phyloP scores from a whole-genome alignment of 768 basidiomycete genomes.

The Agrocybe praecox region DNA sequence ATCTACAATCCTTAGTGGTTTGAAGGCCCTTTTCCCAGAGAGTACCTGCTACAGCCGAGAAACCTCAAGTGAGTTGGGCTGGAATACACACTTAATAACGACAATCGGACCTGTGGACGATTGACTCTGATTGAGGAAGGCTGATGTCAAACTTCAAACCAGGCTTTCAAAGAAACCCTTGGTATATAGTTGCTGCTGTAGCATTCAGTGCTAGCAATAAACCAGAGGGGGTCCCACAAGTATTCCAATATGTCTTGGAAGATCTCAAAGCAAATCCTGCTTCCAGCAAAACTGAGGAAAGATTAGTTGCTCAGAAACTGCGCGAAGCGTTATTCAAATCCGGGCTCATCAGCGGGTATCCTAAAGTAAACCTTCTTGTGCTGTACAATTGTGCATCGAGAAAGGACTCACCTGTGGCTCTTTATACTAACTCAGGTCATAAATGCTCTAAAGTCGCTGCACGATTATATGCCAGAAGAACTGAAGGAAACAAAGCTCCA shows the following conservation, averaged over 20 bases:
- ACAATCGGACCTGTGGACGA: too few species aligned
- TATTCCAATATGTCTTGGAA: conserved; percentile 51
- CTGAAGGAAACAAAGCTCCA: conserved; percentile 48
- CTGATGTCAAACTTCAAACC: too few species aligned
- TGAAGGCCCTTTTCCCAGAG: conserved; percentile 51
- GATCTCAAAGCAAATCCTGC: conserved; percentile 38
- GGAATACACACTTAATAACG: too few species aligned
- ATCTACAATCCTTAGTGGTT: conserved; percentile 40
- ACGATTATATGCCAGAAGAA: conserved; percentile 53
- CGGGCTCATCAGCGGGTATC: conserved; percentile 57
- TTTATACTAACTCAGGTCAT: conserved; percentile 56
- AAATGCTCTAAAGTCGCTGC: conserved; percentile 54
- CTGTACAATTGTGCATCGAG: not conserved
- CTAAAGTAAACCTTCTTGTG: too few species aligned
- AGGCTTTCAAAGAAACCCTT: conserved; percentile 44
- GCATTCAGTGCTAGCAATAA: conserved; percentile 60
- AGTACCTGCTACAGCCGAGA: conserved; percentile 2
- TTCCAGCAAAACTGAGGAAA: conserved; percentile 30
- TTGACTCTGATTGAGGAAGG: too few species aligned
- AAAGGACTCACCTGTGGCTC: too few species aligned
- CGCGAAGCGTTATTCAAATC: conserved; percentile 66
- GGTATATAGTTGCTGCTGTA: conserved; percentile 62
- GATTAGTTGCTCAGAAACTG: conserved; percentile 51
- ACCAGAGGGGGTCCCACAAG: conserved; percentile 56
- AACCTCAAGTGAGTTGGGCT: conserved; percentile 4